Base-by-base conservation (phyloP, 208 protist genomes). In the Acanthamoeba castellanii region DNA sequence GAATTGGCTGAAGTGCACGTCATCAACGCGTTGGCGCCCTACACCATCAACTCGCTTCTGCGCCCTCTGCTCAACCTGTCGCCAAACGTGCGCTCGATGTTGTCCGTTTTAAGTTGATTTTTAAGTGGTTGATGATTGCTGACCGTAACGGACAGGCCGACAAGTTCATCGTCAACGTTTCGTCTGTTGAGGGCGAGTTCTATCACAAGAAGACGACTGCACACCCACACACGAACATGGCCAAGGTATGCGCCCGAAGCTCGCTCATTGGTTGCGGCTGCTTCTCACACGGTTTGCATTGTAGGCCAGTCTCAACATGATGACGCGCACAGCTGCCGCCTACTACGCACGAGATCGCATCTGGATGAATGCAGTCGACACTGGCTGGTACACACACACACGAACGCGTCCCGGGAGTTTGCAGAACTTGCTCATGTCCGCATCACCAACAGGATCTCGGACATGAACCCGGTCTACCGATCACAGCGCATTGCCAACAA, bases 201-300 rank as follows among this genome's bases (percentile, higher is more conserved):
- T 97, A 98, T 42, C 95, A 96, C 47, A 85, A 96, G 70, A 98
- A 98, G 95, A 96, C 95, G 37, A 87, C 95, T 8, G 76, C 96
- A 20, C 99, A 99, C 95, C 98, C 98, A 59, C 99, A 99, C 97
- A 99, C 99, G 37, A 99, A 99, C 97, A 99, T 99, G 98, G 98
- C 98, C 78, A 99, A 85, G 78, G 78, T n/a, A 85, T 3, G 47
- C 37, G 3, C 37, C 37, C 37, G 37, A 42, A 42, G n/a, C n/a
- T n/a, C n/a, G n/a, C n/a, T n/a, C n/a, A 18, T 74, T 20, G n/a
- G 25, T 9, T 0, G n/a, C 37, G 11, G 11, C 32, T 25, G 66
- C 0, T 74, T 4, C 66, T 74, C 0, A 64, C 57, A 25, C 22
- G 13, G 57, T 25, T 11, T 1, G 22, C 74, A 52, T 85, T 32